Evolutionary conservation across 768 basidiomycete species (phyloP), one percentile per base, ranked within the genome.

Genomic region (Hygrophoropsis aurantiaca): DNA sequence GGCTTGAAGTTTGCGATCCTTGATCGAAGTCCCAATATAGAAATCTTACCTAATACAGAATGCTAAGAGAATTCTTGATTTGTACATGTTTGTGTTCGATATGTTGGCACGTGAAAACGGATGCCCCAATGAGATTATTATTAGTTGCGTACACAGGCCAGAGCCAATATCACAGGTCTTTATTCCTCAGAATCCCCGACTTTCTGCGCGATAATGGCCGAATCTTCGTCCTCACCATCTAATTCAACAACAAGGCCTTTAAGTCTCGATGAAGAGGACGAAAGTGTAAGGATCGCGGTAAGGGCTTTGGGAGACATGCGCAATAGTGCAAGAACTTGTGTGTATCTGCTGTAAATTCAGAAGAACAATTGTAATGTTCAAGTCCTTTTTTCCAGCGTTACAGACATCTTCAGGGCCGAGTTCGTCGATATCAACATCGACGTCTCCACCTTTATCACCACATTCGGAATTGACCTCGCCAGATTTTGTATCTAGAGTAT

Each of bases 291-390:
- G 42, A 91, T 90, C 60, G 90, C 90, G 18, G 82, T 88, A 11
- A 68, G 77, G 30, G 90, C 88, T 1, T 74, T 92, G 13, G 88
- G 77, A 21, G 85, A 87, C 58, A 90, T 91, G 90, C 75, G 85
- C 45, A 84, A 76, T 43, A 72, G 76, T 48, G 60, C 49, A 0
- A 49, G 51, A 40, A 19, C 51, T 15, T 53, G 56, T 1, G 30
- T 39, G 24, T 15, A 1, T 33, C 34, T 49, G 23, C 30, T 18
- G 8, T 16, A 46, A 21, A 34, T 42, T 27, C 19, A 26, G 27
- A 20, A 19, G 44, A 33, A 11, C 30, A 32, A 34, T 43, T 10
- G 24, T 30, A 32, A 39, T 13, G 34, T 36, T 23, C 21, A 33
- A 35, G 30, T 45, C 39, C 48, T 16, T 19, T 26, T 46, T 42